Base-by-base conservation (phyloP, 139 green algal species). In the Micractinium sp. region DNA sequence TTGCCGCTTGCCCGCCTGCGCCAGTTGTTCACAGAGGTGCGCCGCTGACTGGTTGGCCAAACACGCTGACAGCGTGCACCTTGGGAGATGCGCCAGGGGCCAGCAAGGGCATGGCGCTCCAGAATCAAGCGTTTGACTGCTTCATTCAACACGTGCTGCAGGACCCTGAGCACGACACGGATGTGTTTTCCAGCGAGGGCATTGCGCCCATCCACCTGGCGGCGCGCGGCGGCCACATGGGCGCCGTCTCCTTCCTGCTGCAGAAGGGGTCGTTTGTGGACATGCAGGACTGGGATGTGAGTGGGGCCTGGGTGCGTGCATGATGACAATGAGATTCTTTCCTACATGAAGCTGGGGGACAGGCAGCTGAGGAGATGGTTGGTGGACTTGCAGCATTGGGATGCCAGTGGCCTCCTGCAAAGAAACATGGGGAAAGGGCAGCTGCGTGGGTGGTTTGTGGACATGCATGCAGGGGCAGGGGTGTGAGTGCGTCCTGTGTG, bases 121-220 rank as follows among this genome's bases (percentile, higher is more conserved):
- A 56, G 9, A 56, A 56, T 56, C 47, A 19, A 9, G 66, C 66
- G 15, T 29, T n/a, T n/a, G n/a, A 31, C 69, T 38, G 35, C 75
- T 35, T 47, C 33, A 0, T 12, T 9, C 38, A 31, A 12, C 63
- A 35, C 33, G 9, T 4, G 13, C 9, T 39, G 60, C 71, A 91
- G 69, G 53, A 56, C 2, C 73, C 82, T 7, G 82, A 91, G 1
- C 63, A 76, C 23, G 81, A 91, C 36, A 76, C 73, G 13, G 84
- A 89, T 0, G 92, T 95, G 60, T 79, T 95, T 61, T 91, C 95
- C 90, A 85, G n/a, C 33, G 75, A 96, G 0, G 94, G 94, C 33
- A 38, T 71, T 38, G 93, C 93, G 7, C 89, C 92, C 4, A 83
- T 96, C 81, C 95, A 94, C 89, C 86, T 96, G 71, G 94, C 94